Percentiles rank a stretch among this genome's conserved stretches.
Evolutionary conservation across 805 yeast species (phyloP).

Genomic region (Kodamaea lidongshanica): DNA sequence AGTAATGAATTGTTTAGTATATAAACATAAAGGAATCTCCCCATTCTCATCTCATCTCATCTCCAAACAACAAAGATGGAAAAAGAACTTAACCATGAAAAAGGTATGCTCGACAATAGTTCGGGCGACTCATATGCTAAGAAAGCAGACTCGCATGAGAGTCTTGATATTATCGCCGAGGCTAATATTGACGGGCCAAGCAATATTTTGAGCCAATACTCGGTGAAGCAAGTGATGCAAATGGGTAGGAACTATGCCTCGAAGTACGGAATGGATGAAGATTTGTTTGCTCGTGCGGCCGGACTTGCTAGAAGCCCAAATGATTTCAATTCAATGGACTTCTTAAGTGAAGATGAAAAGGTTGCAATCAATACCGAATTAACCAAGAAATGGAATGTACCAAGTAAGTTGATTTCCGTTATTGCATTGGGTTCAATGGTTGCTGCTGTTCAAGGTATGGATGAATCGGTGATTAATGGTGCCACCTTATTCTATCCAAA

Average conservation of each 20-base stretch:
- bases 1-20: no score
- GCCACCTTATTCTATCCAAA: slow-evolving; percentile 57
- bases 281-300: slow-evolving; percentile 57
- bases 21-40: no score
- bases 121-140: no score
- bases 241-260: slow-evolving; percentile 66
- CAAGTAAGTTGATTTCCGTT: slow-evolving; percentile 44
- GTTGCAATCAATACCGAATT: slow-evolving; percentile 45
- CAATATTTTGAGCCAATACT: slow-evolving; percentile 51
- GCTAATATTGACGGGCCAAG: no score
- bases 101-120: no score
- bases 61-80: no score
- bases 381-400: slow-evolving; percentile 37
- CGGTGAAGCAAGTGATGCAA: slow-evolving; percentile 56
- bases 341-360: slow-evolving; percentile 40
- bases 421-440: slow-evolving; percentile 60
- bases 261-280: slow-evolving; percentile 50
- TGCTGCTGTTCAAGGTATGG: slow-evolving; percentile 73
- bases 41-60: no score
- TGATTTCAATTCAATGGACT: slow-evolving; percentile 51
- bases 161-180: no score
- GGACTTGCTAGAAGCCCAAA: slow-evolving; percentile 51
- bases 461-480: slow-evolving; percentile 65
- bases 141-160: no score
- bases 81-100: no score